These are phyloP conservation scores for Heimioporus punctisporus DNA, from an alignment of 1,284 basidiomycete genomes.

Conservation along the genomic window DNA sequence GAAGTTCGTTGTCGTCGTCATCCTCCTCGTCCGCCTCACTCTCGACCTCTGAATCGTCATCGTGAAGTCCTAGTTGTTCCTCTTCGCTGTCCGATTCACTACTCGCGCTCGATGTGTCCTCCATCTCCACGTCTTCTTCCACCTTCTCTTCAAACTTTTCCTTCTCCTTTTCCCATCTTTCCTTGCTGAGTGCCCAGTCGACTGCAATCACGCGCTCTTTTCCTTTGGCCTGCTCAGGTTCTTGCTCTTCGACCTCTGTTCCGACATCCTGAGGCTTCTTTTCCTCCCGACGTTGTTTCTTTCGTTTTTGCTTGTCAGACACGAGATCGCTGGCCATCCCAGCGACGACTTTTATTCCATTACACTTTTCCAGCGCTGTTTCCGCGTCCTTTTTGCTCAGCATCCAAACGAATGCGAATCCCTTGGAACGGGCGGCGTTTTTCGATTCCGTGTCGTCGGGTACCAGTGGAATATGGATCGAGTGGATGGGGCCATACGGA, in stretches of 20 bases:
- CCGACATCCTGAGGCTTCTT: slow-evolving; percentile 45
- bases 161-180: slow-evolving; percentile 87
- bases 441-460: slow-evolving; percentile 19
- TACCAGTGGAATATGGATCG: slow-evolving; percentile 76
- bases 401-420: slow-evolving; percentile 98
- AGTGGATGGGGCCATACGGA: slow-evolving; percentile 87
- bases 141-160: slow-evolving; percentile 49
- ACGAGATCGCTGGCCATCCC: slow-evolving; percentile 70
- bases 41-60: slow-evolving; percentile 37
- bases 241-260: slow-evolving; percentile 37
- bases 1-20: slow-evolving; percentile 36
- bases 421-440: slow-evolving; percentile 56
- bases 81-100: slow-evolving; percentile 28
- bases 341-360: slow-evolving; percentile 73
- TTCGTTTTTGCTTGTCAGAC: slow-evolving; percentile 77
- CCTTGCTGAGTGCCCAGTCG: slow-evolving; percentile 97
- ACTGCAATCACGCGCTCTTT: slow-evolving; percentile 83
- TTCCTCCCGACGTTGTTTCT: slow-evolving; percentile 63
- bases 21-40: slow-evolving; percentile 26
- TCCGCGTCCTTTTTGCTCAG: slow-evolving; percentile 87
- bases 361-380: slow-evolving; percentile 81
- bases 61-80: slow-evolving; percentile 46
- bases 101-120: slow-evolving; percentile 30
- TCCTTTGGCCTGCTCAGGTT: slow-evolving; percentile 41
- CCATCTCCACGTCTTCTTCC: slow-evolving; percentile 38